Percentiles rank a stretch among this genome's conserved stretches.
phyloP scores from a whole-genome alignment of 805 yeast species.

The Saturnispora halmiae region DNA sequence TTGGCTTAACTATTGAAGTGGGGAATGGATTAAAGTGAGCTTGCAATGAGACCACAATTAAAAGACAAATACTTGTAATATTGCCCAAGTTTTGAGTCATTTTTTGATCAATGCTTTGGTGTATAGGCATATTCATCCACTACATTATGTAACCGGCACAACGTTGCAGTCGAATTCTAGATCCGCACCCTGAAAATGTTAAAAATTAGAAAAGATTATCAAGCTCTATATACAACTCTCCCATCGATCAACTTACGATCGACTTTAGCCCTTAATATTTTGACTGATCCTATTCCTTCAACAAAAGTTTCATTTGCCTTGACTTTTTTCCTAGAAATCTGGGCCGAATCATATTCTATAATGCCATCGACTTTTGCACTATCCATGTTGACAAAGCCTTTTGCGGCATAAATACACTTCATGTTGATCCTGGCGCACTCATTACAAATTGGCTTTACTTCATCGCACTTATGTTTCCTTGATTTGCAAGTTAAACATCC shows the following conservation, averaged over 20 bases:
- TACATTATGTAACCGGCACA: no score
- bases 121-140: no score
- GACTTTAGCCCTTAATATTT: conserved; percentile 7
- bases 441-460: conserved; percentile 41
- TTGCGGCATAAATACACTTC: conserved; percentile 8
- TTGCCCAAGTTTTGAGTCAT: no score
- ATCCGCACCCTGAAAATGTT: no score
- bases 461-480: conserved; percentile 49
- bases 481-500: conserved; percentile 47
- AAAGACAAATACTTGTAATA: no score
- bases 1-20: no score
- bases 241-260: conserved; percentile 7
- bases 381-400: conserved; percentile 8
- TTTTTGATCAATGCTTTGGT: no score
- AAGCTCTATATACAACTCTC: conserved; percentile 7
- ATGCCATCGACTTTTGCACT: neutral
- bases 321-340: neutral
- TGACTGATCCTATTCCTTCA: conserved; percentile 9
- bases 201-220: conserved; percentile 9
- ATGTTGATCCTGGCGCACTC: conserved; percentile 11
- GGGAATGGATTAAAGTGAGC: no score
- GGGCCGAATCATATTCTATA: neutral
- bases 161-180: no score
- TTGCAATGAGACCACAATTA: no score
- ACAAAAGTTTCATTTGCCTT: conserved; percentile 5